phyloP scores from a whole-genome alignment of 2,329 filamentous ascomycete genomes.

The Pleurostoma richardsiae region DNA sequence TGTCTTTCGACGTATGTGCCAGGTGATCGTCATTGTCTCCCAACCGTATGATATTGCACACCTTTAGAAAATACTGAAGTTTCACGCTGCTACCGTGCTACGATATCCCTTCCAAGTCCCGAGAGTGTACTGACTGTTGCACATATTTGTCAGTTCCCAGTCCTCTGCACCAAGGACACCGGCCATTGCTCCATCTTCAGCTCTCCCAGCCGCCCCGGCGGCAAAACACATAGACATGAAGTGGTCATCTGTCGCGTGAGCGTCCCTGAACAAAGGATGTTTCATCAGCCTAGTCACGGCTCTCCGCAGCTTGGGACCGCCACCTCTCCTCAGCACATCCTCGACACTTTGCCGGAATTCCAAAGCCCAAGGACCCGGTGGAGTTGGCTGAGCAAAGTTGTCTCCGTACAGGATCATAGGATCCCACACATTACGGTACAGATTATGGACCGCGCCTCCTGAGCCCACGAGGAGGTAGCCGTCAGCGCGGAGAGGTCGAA shows the following conservation, averaged over 20 bases:
- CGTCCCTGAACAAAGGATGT: constrained; percentile 59
- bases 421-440: constrained; percentile 62
- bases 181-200: constrained; percentile 34
- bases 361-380: constrained; percentile 55
- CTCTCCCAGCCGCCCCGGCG: constrained; percentile 47
- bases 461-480: constrained; percentile 50
- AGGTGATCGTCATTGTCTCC: too few species aligned
- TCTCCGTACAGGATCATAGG: constrained; percentile 60
- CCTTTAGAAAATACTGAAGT: too few species aligned
- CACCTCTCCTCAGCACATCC: constrained; percentile 32
- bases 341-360: constrained; percentile 63
- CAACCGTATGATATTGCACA: too few species aligned
- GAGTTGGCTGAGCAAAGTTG: constrained; percentile 55
- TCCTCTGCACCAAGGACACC: constrained; percentile 50
- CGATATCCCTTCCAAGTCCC: constrained; percentile 25
- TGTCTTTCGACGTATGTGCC: too few species aligned
- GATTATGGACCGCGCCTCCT: constrained; percentile 64
- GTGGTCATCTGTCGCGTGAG: constrained; percentile 66
- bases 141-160: constrained; percentile 65
- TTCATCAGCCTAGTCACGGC: constrained; percentile 62
- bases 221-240: constrained; percentile 63
- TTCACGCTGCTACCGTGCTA: too few species aligned
- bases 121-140: constrained; percentile 54
- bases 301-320: constrained; percentile 47
- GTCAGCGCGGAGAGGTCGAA: constrained; percentile 50